phyloP scores from a whole-genome alignment of 2,329 filamentous ascomycete species.

The Cephalotrichum gorgonifer region DNA sequence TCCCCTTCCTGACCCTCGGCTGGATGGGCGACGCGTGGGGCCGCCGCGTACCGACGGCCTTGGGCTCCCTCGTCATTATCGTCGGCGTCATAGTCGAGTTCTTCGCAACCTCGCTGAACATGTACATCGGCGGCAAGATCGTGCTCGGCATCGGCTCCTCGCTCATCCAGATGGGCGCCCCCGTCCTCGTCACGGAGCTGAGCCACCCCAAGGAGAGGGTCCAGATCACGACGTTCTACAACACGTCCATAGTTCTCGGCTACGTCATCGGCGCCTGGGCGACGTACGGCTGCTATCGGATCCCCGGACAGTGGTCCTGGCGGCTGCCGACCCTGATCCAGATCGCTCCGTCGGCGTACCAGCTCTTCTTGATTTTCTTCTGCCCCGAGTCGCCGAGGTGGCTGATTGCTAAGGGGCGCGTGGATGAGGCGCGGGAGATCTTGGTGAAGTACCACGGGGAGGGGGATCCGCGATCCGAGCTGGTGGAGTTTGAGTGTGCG shows the following conservation, averaged over 20 bases:
- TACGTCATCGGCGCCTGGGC: conserved; percentile 28
- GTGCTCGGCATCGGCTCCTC: conserved; percentile 43
- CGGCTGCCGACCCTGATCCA: conserved; percentile 20
- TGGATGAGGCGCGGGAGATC: conserved; percentile 37
- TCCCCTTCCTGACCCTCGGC: conserved; percentile 18
- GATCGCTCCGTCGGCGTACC: conserved; percentile 10
- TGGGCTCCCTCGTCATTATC: conserved; percentile 21
- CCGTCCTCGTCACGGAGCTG: conserved; percentile 39
- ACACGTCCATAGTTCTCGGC: conserved; percentile 24
- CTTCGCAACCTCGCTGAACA: conserved; percentile 20
- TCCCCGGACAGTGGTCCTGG: conserved; percentile 25
- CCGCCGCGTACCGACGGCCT: conserved; percentile 17
- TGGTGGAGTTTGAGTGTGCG: background rate
- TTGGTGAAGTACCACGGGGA: conserved; percentile 43
- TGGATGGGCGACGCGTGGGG: conserved; percentile 20
- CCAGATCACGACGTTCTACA: conserved; percentile 41
- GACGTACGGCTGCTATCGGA: conserved; percentile 29
- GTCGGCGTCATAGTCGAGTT: conserved; percentile 20
- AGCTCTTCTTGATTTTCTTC: conserved; percentile 27
- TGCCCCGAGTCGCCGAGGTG: conserved; percentile 54
- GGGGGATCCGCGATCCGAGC: conserved; percentile 18
- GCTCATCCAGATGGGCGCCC: conserved; percentile 39
- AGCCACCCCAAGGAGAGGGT: conserved; percentile 43
- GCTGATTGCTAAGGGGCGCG: conserved; percentile 41
- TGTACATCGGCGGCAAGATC: conserved; percentile 44